Percentiles rank a stretch among this genome's conserved stretches.
These are phyloP conservation scores for Colletotrichum agaves DNA, from an alignment of 2,329 filamentous ascomycete genomes.

Conservation along the genomic window DNA sequence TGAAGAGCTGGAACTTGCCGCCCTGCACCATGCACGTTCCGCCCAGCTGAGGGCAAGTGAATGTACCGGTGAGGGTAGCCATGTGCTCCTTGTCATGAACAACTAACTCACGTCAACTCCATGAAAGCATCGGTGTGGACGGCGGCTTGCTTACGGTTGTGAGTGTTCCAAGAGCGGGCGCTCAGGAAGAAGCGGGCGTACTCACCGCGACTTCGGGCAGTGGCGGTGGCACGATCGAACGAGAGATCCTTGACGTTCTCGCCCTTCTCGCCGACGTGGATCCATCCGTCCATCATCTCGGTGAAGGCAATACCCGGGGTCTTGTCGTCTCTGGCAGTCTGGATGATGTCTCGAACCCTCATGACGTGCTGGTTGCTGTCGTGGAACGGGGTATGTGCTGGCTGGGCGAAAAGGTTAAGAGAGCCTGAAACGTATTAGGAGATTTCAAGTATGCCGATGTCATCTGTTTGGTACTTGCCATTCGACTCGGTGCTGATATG, in stretches of 20 bases:
- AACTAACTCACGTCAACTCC: slow-evolving; percentile 46
- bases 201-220: slow-evolving; percentile 63
- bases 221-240: slow-evolving; percentile 63
- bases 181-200: slow-evolving; percentile 68
- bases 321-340: slow-evolving; percentile 54
- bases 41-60: slow-evolving; percentile 63
- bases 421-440: slow-evolving; percentile 41
- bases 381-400: slow-evolving; percentile 44
- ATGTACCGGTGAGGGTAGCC: slow-evolving; percentile 67
- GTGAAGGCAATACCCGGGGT: slow-evolving; percentile 68
- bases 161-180: slow-evolving; percentile 64
- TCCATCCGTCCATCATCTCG: slow-evolving; percentile 72
- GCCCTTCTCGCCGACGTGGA: slow-evolving; percentile 58
- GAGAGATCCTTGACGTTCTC: slow-evolving; percentile 56
- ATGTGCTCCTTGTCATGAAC: slow-evolving; percentile 59
- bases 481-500: slow-evolving; percentile 12
- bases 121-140: fast-evolving
- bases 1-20: slow-evolving; percentile 69
- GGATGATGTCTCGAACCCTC: slow-evolving; percentile 51
- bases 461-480: not conserved
- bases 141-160: slow-evolving; percentile 36
- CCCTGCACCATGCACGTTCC: slow-evolving; percentile 70
- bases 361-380: slow-evolving; percentile 50
- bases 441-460: fast-evolving
- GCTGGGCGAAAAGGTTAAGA: slow-evolving; percentile 67